A percentile compares a stretch with the other conserved stretches of the same genome.
Evolutionary conservation across 164 flowering plant genomes (phyloP).

Genomic region (Berberis vulgaris): DNA sequence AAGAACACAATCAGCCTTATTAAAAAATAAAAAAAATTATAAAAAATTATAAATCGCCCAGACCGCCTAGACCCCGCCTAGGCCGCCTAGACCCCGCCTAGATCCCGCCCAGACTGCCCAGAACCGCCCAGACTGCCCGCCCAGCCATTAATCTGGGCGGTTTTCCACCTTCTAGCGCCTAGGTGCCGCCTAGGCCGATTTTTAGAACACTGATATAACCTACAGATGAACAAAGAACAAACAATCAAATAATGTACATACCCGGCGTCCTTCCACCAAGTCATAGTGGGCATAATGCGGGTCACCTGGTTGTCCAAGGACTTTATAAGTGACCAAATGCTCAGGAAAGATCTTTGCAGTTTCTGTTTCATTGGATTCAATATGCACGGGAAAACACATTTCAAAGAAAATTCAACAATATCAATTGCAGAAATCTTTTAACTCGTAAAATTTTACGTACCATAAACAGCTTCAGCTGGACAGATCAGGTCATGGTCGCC

Average conservation of each 20-base stretch:
- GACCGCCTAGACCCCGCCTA: too few species aligned
- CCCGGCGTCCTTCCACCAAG: slow-evolving; percentile 85
- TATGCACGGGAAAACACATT: neutral
- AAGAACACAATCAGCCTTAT: too few species aligned
- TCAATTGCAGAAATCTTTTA: neutral
- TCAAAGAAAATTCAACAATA: neutral
- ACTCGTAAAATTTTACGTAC: slow-evolving; percentile 20
- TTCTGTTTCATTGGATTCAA: slow-evolving; percentile 35
- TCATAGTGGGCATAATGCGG: slow-evolving; percentile 98
- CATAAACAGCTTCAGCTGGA: slow-evolving; percentile 91
- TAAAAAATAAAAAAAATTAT: too few species aligned
- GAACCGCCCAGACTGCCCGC: too few species aligned
- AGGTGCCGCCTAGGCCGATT: too few species aligned
- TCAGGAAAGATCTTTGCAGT: slow-evolving; percentile 74
- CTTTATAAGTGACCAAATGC: slow-evolving; percentile 61
- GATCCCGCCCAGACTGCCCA: too few species aligned
- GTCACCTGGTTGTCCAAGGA: slow-evolving; percentile 64
- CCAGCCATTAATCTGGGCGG: too few species aligned
- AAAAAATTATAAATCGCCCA: too few species aligned
- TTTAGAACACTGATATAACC: too few species aligned
- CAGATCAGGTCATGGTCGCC: slow-evolving; percentile 89
- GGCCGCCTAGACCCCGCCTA: too few species aligned
- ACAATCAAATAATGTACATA: slow-evolving; percentile 18
- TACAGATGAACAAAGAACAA: neutral
- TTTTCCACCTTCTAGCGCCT: too few species aligned